Evolutionary conservation across 192 early-diverging fungal species (phyloP), one percentile per base, ranked within the genome.

Genomic region (Jimgerdemannia lactiflua): DNA sequence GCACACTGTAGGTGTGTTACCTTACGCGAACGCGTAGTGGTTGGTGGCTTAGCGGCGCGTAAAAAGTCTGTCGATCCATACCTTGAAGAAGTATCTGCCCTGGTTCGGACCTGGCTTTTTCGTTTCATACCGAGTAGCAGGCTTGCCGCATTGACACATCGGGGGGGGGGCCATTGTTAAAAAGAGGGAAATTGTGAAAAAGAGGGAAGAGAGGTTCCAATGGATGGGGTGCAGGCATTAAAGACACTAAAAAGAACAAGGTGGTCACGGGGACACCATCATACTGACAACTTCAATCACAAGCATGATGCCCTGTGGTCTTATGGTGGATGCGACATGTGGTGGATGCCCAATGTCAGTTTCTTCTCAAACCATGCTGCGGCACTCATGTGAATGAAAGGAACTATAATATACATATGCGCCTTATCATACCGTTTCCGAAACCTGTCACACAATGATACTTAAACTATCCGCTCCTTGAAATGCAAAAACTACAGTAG

Each of bases 61-160:
- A 14, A 14, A 65, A 29, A 29, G 29, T 29, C 29, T 65, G 19
- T 19, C 64, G 19, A 65, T 65, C 14, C 64, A 65, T 65, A 65
- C 64, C 14, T 20, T 39, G 67, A 14, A 68, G 18, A 68, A 68
- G 9, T 19, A 68, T 20, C 67, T 20, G 40, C 67, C 67, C 67
- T 19, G 19, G 67, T 68, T 68, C 40, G 67, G 67, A 68, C 67
- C 67, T 6, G 19, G 9, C 18, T 68, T 68, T 41, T 68, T 68
- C 6, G 40, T 41, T 39, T 39, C 40, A 18, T 10, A 9, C 7
- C 19, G 67, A 14, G 18, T 39, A 9, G 40, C 29, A 18, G 67
- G 67, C 9, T 20, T 41, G 19, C 29, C 29, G 29, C 29, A 29
- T 29, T 29, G 29, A 29, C 29, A 29, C 29, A 29, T 29, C 29